These are phyloP conservation scores for Piloderma croceum DNA, from an alignment of 768 basidiomycete species.

Conservation along the genomic window DNA sequence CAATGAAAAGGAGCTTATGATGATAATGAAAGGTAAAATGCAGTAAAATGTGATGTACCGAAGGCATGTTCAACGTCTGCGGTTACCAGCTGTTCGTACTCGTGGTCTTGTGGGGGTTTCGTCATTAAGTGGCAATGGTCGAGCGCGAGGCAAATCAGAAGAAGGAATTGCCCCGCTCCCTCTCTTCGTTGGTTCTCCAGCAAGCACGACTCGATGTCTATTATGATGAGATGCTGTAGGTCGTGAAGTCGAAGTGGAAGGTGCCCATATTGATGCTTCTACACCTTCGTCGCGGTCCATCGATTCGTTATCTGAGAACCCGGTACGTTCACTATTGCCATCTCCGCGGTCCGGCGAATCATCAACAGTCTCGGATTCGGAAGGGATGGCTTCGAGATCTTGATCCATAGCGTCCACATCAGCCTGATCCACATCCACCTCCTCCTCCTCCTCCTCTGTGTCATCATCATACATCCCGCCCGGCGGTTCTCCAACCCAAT, in stretches of 20 bases:
- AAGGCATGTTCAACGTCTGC: slow-evolving; percentile 40
- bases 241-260: slow-evolving; percentile 22
- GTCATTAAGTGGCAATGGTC: slow-evolving; percentile 30
- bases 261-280: slow-evolving; percentile 26
- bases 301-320: slow-evolving; percentile 27
- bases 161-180: too few species aligned
- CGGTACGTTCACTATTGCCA: slow-evolving; percentile 24
- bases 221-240: too few species aligned
- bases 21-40: too few species aligned
- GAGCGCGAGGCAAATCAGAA: too few species aligned
- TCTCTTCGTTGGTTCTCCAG: too few species aligned
- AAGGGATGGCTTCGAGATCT: slow-evolving; percentile 33
- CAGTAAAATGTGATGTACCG: too few species aligned
- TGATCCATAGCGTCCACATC: slow-evolving; percentile 37
- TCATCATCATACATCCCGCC: slow-evolving; percentile 70
- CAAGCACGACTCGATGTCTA: too few species aligned
- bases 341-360: slow-evolving; percentile 19
- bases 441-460: slow-evolving; percentile 47
- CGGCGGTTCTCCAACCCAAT: slow-evolving; percentile 76
- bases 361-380: slow-evolving; percentile 23
- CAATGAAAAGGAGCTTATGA: too few species aligned
- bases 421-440: slow-evolving; percentile 65
- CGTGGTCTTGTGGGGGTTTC: slow-evolving; percentile 64
- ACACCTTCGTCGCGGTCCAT: slow-evolving; percentile 25
- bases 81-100: slow-evolving; percentile 36